Percentiles rank a stretch among this genome's conserved stretches.
Conservation (phyloP, 1,284 basidiomycete species). For the Pseudozyma tsukubaensis region DNA sequence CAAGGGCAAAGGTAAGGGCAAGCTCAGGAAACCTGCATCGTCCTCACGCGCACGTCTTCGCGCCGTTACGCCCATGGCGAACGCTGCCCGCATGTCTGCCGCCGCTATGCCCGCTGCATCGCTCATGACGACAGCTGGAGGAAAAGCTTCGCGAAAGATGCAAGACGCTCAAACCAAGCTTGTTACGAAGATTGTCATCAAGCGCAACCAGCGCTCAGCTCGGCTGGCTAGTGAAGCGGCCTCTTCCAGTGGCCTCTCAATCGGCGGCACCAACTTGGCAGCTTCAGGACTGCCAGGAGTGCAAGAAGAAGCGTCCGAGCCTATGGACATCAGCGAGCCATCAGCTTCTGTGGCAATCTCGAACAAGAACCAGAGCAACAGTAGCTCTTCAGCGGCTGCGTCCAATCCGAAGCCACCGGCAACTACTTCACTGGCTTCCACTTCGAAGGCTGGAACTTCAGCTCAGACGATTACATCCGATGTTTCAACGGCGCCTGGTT, state of each 20-base stretch:
- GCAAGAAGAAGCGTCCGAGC: no score
- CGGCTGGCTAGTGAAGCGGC: no score
- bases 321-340: not conserved
- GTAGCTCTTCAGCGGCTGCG: no score
- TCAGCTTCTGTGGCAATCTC: not conserved
- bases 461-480: not conserved
- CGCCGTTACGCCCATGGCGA: constrained; percentile 28
- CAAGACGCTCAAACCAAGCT: constrained; percentile 21
- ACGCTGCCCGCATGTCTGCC: constrained; percentile 20
- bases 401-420: no score
- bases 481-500: not conserved
- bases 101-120: constrained; percentile 27
- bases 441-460: not conserved
- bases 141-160: constrained; percentile 6
- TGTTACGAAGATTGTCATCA: constrained; percentile 26
- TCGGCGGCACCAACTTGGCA: not conserved
- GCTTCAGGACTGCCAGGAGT: no score
- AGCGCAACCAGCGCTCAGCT: constrained; percentile 3
- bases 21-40: constrained; percentile 10
- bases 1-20: constrained; percentile 30
- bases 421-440: no score
- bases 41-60: constrained; percentile 19
- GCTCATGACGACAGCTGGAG: constrained; percentile 1
- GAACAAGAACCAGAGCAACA: not conserved
- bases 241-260: no score